Conservation (phyloP, 352 stramenopile genomes). For the Pythium aristosporum region DNA sequence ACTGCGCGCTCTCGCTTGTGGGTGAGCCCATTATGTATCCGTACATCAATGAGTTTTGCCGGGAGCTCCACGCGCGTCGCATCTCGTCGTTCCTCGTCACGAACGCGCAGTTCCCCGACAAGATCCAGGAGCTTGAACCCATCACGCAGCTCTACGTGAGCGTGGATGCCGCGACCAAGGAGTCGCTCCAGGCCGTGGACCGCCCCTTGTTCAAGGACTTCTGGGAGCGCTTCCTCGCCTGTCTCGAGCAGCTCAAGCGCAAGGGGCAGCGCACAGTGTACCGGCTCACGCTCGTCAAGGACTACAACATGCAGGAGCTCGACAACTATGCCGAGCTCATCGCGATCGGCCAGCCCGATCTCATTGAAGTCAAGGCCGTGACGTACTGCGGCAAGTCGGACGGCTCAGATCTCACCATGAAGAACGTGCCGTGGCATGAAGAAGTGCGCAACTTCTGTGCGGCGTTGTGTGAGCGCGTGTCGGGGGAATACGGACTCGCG, state of each 20-base stretch:
- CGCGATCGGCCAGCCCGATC: conserved; percentile 86
- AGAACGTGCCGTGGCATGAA: conserved; percentile 97
- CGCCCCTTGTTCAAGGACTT: conserved; percentile 97
- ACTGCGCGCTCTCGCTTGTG: conserved; percentile 98
- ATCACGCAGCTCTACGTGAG: conserved; percentile 99
- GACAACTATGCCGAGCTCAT: conserved; percentile 95
- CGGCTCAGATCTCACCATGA: conserved; percentile 97
- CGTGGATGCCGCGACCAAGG: conserved; percentile 96
- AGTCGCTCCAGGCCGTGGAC: conserved; percentile 95
- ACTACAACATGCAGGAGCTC: conserved; percentile 97
- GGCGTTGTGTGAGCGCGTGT: conserved; percentile 70
- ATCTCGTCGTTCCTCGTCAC: conserved; percentile 99
- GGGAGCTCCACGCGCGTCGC: conserved; percentile 91
- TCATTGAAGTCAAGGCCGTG: conserved; percentile 97
- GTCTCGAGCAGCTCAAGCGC: conserved; percentile 88
- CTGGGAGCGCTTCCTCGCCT: conserved; percentile 95
- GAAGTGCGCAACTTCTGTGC: conserved; percentile 94
- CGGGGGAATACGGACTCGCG: conserved; percentile 91
- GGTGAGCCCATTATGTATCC: conserved; percentile 99
- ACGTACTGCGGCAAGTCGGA: conserved; percentile 99
- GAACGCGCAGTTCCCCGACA: conserved; percentile 98
- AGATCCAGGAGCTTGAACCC: conserved; percentile 93
- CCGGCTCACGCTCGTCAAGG: conserved; percentile 97
- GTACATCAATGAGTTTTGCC: conserved; percentile 96
- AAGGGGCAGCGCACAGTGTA: conserved; percentile 97